phyloP scores from a whole-genome alignment of 495 filamentous ascomycete genomes.

The Bombardia bombarda region DNA sequence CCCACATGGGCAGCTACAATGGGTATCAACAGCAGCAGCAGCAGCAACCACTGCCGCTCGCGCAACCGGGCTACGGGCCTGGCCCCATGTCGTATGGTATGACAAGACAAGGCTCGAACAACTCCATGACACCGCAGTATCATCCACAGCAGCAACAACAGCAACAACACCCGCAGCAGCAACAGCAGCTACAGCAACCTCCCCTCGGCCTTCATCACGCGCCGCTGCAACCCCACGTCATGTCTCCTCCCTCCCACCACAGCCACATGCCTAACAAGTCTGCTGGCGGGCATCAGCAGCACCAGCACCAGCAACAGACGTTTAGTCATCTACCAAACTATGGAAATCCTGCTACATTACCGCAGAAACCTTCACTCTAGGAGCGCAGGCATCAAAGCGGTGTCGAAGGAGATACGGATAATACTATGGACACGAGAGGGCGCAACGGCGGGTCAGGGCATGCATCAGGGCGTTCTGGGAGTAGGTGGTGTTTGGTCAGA shows the following conservation, averaged over 20 bases:
- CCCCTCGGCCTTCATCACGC: constrained; percentile 25
- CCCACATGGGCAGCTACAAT: constrained; percentile 34
- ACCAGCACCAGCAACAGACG: constrained; percentile 22
- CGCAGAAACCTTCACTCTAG: constrained; percentile 46
- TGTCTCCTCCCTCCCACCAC: no score
- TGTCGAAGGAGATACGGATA: background rate
- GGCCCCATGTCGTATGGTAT: constrained; percentile 38
- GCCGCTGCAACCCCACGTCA: no score
- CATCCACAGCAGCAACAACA: constrained; percentile 18
- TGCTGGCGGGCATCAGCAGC: constrained; percentile 20
- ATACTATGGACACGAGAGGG: constrained; percentile 9
- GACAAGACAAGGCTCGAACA: constrained; percentile 47
- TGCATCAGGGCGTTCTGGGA: constrained; percentile 21
- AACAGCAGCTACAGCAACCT: constrained; percentile 22
- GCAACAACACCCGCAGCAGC: constrained; percentile 8
- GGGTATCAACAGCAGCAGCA: constrained; percentile 34
- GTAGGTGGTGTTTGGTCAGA: constrained; percentile 1
- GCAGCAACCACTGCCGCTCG: constrained; percentile 25
- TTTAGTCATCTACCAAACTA: constrained; percentile 46
- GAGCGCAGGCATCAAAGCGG: constrained; percentile 16
- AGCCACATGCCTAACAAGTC: constrained; percentile 32
- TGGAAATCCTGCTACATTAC: constrained; percentile 47
- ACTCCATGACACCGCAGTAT: constrained; percentile 41
- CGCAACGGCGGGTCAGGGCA: constrained; percentile 12
- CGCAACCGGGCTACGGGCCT: constrained; percentile 19